phyloP scores from a whole-genome alignment of 106 monocot genomes.

The Dendrobium officinale region DNA sequence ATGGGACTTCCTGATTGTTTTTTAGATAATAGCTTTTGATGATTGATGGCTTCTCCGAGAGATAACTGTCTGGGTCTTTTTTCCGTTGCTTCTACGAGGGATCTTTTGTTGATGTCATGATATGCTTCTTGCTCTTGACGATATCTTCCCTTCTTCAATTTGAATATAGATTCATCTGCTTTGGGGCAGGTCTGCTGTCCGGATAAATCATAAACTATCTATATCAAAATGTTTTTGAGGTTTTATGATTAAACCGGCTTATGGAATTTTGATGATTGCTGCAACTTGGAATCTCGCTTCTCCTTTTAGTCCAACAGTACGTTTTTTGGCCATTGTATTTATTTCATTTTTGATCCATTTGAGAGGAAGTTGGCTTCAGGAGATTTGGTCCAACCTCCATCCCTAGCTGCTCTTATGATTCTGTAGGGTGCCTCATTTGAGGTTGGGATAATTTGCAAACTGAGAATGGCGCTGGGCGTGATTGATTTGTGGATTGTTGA shows the following conservation, averaged over 20 bases:
- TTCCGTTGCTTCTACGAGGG: slow-evolving; percentile 1
- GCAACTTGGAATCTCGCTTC: not conserved
- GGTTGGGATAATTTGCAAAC: not conserved
- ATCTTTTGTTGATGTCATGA: slow-evolving; percentile 1
- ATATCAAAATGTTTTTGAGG: not conserved
- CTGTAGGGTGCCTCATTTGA: not conserved
- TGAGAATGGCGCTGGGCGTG: not conserved
- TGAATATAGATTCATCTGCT: not conserved
- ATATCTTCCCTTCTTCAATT: not conserved
- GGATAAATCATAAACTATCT: too few relatives aligned
- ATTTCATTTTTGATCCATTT: not conserved
- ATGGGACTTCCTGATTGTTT: not conserved
- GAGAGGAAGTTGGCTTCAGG: not conserved
- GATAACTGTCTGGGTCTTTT: not conserved
- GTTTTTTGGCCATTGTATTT: not conserved
- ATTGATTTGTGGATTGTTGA: slow-evolving; percentile 2
- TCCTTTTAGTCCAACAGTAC: not conserved
- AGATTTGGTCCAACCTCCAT: not conserved
- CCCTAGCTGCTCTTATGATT: not conserved
- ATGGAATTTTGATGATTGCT: slow-evolving; percentile 1
- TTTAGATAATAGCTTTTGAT: not conserved
- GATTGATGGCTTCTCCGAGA: not conserved
- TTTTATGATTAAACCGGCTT: not conserved
- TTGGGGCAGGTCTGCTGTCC: not conserved
- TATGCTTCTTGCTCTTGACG: slow-evolving; percentile 2